Evolutionary conservation across 1,284 basidiomycete genomes (phyloP).

Genomic region (Pterulicium gracile): DNA sequence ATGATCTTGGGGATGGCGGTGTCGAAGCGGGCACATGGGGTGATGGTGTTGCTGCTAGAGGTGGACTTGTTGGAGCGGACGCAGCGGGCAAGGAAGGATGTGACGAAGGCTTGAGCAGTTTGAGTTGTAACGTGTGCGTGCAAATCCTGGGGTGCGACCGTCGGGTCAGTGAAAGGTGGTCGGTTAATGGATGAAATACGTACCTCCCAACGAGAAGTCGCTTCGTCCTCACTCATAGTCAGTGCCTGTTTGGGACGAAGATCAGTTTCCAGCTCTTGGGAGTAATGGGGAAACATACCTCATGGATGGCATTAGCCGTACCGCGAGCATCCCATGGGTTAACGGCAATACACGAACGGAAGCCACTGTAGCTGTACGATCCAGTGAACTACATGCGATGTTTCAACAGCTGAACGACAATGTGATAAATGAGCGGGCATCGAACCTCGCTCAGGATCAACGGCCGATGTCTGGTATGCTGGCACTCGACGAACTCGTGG

Average conservation of each 20-base stretch:
- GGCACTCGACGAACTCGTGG: slow-evolving; percentile 81
- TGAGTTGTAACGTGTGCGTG: slow-evolving; percentile 83
- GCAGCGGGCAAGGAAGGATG: slow-evolving; percentile 65
- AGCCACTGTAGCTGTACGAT: slow-evolving; percentile 77
- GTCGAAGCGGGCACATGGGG: not conserved
- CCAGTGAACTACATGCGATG: slow-evolving; percentile 66
- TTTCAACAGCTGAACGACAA: slow-evolving; percentile 1
- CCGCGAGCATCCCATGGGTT: slow-evolving; percentile 76
- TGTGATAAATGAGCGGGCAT: slow-evolving; percentile 3
- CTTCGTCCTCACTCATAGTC: slow-evolving; percentile 70
- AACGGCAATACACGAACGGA: slow-evolving; percentile 76
- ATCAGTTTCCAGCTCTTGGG: not conserved
- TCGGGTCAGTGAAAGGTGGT: too few species aligned
- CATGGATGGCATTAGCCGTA: slow-evolving; percentile 67
- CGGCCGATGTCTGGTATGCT: slow-evolving; percentile 51
- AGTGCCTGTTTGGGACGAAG: slow-evolving; percentile 42
- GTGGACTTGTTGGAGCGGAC: slow-evolving; percentile 53
- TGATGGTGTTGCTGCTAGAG: slow-evolving; percentile 11
- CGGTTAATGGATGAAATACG: too few species aligned
- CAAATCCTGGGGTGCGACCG: slow-evolving; percentile 38
- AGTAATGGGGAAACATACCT: slow-evolving; percentile 15
- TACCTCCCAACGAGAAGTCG: slow-evolving; percentile 65
- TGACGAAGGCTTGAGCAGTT: slow-evolving; percentile 78
- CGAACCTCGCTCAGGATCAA: slow-evolving; percentile 67
- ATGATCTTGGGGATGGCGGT: not conserved